Conservation (phyloP, 257 asterid species). For the Solanum commersonii region DNA sequence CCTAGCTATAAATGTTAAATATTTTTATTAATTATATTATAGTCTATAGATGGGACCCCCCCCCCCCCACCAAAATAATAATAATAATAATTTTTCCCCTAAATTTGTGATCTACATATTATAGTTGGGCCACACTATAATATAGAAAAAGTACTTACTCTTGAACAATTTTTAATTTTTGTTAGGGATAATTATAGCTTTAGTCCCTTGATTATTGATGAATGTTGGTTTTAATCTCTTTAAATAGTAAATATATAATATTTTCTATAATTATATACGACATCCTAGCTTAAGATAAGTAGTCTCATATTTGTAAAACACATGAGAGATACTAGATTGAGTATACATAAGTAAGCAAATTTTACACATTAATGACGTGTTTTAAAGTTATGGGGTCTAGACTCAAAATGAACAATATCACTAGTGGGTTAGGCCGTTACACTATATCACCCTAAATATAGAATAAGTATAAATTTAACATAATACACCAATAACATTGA, state of each 20-base stretch:
- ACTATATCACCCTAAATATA: background rate
- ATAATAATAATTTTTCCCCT: background rate
- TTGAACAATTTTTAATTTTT: background rate
- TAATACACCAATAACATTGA: background rate
- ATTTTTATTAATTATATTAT: no score
- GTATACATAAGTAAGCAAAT: no score
- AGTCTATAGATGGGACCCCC: background rate
- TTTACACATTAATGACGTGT: no score
- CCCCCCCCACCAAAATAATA: no score
- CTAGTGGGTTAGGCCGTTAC: fast-evolving
- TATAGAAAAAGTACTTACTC: background rate
- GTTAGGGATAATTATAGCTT: background rate
- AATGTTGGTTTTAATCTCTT: background rate
- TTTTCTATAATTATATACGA: background rate
- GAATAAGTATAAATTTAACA: background rate
- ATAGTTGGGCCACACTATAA: background rate
- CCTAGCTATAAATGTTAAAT: background rate
- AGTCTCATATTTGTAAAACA: no score
- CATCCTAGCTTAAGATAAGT: no score
- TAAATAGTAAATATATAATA: background rate
- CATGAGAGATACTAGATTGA: no score
- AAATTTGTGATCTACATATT: background rate
- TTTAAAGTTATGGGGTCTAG: no score
- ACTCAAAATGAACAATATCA: no score
- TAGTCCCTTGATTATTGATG: background rate